These are phyloP conservation scores for Apiospora rasikravindrae DNA, from an alignment of 2,329 filamentous ascomycete genomes.

Conservation along the genomic window DNA sequence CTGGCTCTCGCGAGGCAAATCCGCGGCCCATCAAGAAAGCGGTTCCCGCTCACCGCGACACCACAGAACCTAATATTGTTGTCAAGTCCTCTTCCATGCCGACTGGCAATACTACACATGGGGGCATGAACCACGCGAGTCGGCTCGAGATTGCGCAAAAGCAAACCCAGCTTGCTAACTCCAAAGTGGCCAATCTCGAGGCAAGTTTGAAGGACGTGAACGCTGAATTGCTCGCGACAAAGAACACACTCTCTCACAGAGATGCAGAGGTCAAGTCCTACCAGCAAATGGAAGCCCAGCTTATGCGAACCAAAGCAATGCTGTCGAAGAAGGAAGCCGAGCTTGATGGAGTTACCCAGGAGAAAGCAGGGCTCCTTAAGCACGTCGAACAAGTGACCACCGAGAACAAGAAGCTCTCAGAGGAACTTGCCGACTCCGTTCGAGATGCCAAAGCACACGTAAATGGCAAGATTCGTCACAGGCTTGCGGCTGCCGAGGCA, in stretches of 20 bases:
- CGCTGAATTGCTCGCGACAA: not conserved
- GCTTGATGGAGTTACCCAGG: not conserved
- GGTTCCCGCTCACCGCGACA: not conserved
- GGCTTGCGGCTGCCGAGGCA: not conserved
- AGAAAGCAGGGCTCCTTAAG: not conserved
- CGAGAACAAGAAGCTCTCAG: not conserved
- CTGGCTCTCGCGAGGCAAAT: not conserved
- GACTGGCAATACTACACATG: not conserved
- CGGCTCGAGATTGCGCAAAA: conserved; percentile 1
- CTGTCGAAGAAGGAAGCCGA: not conserved
- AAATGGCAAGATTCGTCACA: not conserved
- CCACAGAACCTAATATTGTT: not conserved
- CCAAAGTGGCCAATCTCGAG: not conserved
- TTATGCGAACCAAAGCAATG: not conserved
- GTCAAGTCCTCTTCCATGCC: not conserved
- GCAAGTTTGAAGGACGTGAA: not conserved
- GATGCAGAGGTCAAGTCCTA: not conserved
- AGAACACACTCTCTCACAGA: not conserved
- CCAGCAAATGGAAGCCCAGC: not conserved
- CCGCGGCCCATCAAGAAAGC: not conserved
- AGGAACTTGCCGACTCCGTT: not conserved
- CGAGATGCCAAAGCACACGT: not conserved
- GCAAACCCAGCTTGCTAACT: conserved; percentile 4
- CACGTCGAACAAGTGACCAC: not conserved
- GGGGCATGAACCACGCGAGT: not conserved